A percentile compares a stretch with the other conserved stretches of the same genome.
phyloP scores from a whole-genome alignment of 768 basidiomycete species.

The Stropharia rugosoannulata region DNA sequence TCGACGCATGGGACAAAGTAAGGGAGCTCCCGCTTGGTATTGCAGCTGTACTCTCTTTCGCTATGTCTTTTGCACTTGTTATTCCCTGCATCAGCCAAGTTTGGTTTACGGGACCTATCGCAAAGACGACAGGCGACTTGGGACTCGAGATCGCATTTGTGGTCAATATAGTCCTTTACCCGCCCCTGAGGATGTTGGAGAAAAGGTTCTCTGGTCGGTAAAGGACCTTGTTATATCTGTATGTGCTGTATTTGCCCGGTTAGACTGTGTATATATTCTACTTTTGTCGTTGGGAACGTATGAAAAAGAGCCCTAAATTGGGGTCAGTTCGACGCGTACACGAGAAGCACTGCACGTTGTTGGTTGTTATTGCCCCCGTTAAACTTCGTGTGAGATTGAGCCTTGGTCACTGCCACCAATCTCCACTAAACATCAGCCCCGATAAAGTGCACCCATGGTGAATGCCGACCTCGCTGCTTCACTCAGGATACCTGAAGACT shows the following conservation, averaged over 20 bases:
- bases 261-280: neutral
- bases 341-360: too few relatives aligned
- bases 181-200: slow-evolving; percentile 55
- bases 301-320: too few relatives aligned
- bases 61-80: slow-evolving; percentile 56
- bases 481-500: slow-evolving; percentile 11
- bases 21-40: slow-evolving; percentile 60
- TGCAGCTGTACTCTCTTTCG: slow-evolving; percentile 59
- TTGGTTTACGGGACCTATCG: slow-evolving; percentile 80
- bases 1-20: slow-evolving; percentile 56
- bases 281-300: too few relatives aligned
- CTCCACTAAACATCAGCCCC: neutral
- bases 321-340: too few relatives aligned
- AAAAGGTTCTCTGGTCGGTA: slow-evolving; percentile 25
- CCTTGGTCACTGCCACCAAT: too few relatives aligned
- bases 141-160: slow-evolving; percentile 79
- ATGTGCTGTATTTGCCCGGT: neutral
- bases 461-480: slow-evolving; percentile 10
- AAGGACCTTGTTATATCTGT: neutral
- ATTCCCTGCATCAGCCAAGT: slow-evolving; percentile 74
- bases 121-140: slow-evolving; percentile 67
- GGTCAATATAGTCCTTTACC: slow-evolving; percentile 54
- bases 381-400: too few relatives aligned
- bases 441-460: slow-evolving; percentile 2
- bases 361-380: too few relatives aligned